Conservation (phyloP, 768 basidiomycete genomes). For the Wakefieldia striispora region DNA sequence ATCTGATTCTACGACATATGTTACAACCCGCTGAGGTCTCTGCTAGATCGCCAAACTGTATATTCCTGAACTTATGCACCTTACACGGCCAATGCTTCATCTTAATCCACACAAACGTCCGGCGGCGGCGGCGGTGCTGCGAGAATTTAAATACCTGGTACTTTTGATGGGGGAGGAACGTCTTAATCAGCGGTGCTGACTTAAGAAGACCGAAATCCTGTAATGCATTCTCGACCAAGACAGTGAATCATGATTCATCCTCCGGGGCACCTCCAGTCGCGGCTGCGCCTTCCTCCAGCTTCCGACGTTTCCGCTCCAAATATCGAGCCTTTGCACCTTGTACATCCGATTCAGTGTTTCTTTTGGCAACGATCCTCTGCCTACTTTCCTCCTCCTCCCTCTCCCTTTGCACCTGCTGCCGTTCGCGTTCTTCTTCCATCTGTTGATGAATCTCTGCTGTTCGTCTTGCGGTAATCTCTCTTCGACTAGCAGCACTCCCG, state of each 20-base stretch:
- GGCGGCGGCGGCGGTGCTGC: constrained; percentile 44
- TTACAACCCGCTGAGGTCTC: constrained; percentile 4
- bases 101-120: constrained; percentile 53
- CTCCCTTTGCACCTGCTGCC: constrained; percentile 54
- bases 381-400: constrained; percentile 61
- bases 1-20: neutral
- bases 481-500: constrained; percentile 75
- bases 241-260: constrained; percentile 10
- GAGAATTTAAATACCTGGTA: constrained; percentile 50
- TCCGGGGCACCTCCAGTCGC: neutral
- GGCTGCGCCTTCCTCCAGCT: constrained; percentile 46
- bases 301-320: constrained; percentile 75
- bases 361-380: constrained; percentile 63
- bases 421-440: constrained; percentile 70
- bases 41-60: constrained; percentile 53
- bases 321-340: constrained; percentile 74
- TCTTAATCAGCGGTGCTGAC: constrained; percentile 17
- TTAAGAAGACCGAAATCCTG: neutral
- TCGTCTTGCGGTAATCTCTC: constrained; percentile 84
- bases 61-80: constrained; percentile 56
- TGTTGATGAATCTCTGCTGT: constrained; percentile 74
- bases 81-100: constrained; percentile 61
- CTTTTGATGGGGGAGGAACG: constrained; percentile 39
- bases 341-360: constrained; percentile 75
- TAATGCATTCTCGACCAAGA: neutral